These are phyloP conservation scores for Chloranthus sessilifolius DNA, from an alignment of 164 flowering plant species.

Conservation along the genomic window DNA sequence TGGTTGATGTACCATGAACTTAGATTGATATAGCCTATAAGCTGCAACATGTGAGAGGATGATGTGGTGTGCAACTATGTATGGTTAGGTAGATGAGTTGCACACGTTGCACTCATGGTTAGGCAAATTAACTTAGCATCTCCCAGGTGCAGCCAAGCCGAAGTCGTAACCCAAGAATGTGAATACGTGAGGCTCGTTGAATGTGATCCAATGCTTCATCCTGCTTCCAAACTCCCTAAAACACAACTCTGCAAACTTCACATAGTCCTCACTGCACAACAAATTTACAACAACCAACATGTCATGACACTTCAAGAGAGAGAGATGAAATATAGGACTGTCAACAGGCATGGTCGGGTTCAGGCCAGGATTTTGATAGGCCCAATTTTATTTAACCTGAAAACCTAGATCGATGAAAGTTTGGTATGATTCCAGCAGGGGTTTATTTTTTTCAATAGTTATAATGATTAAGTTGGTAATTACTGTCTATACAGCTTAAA, in stretches of 20 bases:
- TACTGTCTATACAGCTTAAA: too few species aligned
- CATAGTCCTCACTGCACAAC: conserved; percentile 8
- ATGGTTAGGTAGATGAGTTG: conserved; percentile 56
- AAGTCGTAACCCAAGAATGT: conserved; percentile 57
- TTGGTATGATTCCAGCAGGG: too few species aligned
- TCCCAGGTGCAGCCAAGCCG: conserved; percentile 83
- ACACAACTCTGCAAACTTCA: conserved; percentile 59
- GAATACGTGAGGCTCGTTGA: conserved; percentile 86
- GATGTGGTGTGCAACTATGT: conserved; percentile 74
- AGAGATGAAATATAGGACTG: too few species aligned
- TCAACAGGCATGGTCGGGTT: too few species aligned
- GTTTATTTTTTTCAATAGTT: too few species aligned
- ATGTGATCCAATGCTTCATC: conserved; percentile 84
- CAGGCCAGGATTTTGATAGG: too few species aligned
- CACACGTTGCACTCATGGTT: conserved; percentile 13
- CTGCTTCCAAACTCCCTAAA: conserved; percentile 85
- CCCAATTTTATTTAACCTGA: too few species aligned
- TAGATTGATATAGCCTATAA: conserved; percentile 50
- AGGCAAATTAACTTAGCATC: conserved; percentile 18
- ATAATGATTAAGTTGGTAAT: too few species aligned
- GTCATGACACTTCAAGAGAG: too few species aligned
- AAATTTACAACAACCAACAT: too few species aligned
- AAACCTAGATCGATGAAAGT: too few species aligned
- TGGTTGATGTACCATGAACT: conserved; percentile 56
- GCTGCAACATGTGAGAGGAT: conserved; percentile 83